Percentiles rank a stretch among this genome's conserved stretches.
phyloP scores from a whole-genome alignment of 78 protist genomes.

The Salpingoeca rosetta region DNA sequence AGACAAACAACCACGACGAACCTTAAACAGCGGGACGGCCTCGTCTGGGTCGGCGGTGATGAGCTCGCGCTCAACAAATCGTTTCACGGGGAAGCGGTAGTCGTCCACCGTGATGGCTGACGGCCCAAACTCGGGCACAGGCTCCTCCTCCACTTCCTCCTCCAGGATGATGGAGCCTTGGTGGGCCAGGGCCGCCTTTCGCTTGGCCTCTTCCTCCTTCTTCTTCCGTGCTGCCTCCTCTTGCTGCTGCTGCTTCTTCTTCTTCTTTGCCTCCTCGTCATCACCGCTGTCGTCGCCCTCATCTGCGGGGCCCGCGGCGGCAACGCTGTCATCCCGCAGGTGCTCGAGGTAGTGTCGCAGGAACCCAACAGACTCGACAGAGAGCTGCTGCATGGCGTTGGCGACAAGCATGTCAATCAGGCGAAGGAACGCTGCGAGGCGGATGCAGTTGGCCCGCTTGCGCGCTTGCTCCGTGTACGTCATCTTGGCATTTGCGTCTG shows the following conservation, averaged over 20 bases:
- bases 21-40: background rate
- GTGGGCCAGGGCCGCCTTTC: background rate
- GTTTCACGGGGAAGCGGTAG: background rate
- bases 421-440: background rate
- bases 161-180: background rate
- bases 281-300: background rate
- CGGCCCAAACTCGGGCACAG: background rate
- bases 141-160: background rate
- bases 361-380: background rate
- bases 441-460: background rate
- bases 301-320: too few species aligned
- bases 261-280: background rate
- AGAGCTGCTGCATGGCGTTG: background rate
- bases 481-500: background rate
- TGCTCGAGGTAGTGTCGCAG: background rate
- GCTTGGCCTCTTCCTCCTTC: background rate
- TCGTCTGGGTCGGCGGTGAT: background rate
- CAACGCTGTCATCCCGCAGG: background rate
- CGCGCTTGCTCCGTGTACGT: slow-evolving; percentile 10
- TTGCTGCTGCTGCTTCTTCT: background rate
- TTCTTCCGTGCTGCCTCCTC: background rate
- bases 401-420: background rate
- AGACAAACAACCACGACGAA: background rate
- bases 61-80: background rate
- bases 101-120: background rate